A percentile compares a stretch with the other conserved stretches of the same genome.
Conservation (phyloP, 768 basidiomycete species). For the Calvatia gigantea region DNA sequence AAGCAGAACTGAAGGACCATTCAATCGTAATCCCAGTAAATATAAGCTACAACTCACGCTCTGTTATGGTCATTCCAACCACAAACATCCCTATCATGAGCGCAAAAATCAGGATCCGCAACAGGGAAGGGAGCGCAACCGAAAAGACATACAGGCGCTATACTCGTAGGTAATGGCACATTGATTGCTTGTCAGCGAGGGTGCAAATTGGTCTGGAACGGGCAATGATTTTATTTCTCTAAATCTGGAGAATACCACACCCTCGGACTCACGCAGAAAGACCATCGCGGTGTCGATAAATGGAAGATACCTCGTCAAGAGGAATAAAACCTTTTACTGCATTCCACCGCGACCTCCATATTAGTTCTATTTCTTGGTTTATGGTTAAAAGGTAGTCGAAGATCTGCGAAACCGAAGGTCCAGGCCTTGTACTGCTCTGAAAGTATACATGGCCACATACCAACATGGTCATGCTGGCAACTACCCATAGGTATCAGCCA, state of each 20-base stretch:
- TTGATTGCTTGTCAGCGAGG: neutral
- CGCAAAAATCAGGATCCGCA: too few species aligned
- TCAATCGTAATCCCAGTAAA: neutral
- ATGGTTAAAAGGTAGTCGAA: constrained; percentile 12
- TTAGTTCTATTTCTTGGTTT: constrained; percentile 5
- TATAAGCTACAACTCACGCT: neutral
- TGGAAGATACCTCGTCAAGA: constrained; percentile 13
- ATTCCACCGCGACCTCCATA: constrained; percentile 14
- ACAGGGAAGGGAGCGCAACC: neutral
- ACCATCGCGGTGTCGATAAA: constrained; percentile 8
- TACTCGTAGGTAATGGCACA: constrained; percentile 5
- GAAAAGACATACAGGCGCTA: constrained; percentile 9
- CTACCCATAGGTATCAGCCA: neutral
- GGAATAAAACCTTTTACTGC: constrained; percentile 11
- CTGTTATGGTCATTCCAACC: constrained; percentile 6
- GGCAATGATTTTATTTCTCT: neutral
- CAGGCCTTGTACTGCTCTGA: neutral
- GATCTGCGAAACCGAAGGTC: neutral
- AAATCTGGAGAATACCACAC: neutral
- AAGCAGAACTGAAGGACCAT: constrained; percentile 5
- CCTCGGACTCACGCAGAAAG: neutral
- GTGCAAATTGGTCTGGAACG: constrained; percentile 5
- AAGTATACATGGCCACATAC: neutral
- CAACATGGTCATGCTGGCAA: constrained; percentile 5
- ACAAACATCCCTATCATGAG: constrained; percentile 5